Evolutionary conservation across 2,329 filamentous ascomycete species (phyloP).

Genomic region (Sporothrix luriei): DNA sequence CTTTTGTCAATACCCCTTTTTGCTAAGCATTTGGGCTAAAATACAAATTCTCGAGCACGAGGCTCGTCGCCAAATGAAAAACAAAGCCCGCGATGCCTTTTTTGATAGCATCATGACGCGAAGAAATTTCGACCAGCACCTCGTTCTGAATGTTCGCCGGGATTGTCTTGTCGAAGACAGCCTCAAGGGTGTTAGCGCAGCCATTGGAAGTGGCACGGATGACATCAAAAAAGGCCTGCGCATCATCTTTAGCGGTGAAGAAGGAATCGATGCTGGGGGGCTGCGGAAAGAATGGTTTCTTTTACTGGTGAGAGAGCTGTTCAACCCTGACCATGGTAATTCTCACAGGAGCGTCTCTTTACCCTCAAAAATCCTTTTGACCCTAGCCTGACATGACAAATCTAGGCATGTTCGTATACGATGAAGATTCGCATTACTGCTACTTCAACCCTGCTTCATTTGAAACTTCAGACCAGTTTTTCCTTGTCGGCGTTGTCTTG

Average conservation of each 20-base stretch:
- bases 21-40: constrained; percentile 89
- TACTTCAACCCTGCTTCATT: constrained; percentile 93
- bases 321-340: constrained; percentile 85
- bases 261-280: constrained; percentile 87
- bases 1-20: constrained; percentile 91
- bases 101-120: constrained; percentile 83
- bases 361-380: neutral
- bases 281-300: constrained; percentile 94
- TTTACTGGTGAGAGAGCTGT: constrained; percentile 82
- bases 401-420: constrained; percentile 85
- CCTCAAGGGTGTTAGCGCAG: constrained; percentile 79
- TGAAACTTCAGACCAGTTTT: constrained; percentile 89
- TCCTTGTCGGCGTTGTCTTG: constrained; percentile 82
- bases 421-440: constrained; percentile 85
- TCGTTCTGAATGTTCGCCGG: constrained; percentile 74
- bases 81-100: constrained; percentile 84
- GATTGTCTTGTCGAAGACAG: constrained; percentile 90
- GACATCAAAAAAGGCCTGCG: constrained; percentile 88
- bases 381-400: constrained; percentile 28
- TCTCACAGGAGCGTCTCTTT: constrained; percentile 28
- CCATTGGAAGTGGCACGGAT: constrained; percentile 75
- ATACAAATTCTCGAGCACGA: constrained; percentile 89
- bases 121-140: constrained; percentile 72
- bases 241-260: constrained; percentile 84
- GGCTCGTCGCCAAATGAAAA: constrained; percentile 84